Conservation (phyloP, 352 stramenopile genomes). For the Phytopythium litorale region DNA sequence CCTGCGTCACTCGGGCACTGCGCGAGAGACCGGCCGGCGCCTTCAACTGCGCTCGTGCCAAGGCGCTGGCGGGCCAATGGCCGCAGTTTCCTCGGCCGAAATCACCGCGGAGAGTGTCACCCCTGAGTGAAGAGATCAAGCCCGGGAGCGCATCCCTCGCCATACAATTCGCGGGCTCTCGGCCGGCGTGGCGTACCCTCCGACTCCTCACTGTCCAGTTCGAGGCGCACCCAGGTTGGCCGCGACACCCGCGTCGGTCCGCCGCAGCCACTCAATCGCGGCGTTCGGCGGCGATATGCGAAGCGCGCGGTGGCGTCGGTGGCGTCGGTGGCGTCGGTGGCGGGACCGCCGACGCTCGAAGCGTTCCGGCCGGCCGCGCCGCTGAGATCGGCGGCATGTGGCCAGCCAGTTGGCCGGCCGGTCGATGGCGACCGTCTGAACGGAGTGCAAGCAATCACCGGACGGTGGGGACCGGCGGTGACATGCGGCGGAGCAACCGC, state of each 20-base stretch:
- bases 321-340: neutral
- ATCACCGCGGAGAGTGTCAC: neutral
- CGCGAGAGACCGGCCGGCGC: slow-evolving; percentile 4
- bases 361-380: neutral
- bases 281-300: neutral
- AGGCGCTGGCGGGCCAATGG: neutral
- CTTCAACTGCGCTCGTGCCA: slow-evolving; percentile 7
- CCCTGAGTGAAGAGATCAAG: slow-evolving; percentile 3
- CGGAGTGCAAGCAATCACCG: neutral
- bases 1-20: neutral
- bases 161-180: neutral
- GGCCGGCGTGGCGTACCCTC: neutral
- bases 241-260: neutral
- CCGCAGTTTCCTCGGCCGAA: slow-evolving; percentile 3
- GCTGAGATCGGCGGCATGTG: neutral
- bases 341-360: neutral
- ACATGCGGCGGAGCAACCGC: neutral
- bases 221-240: neutral
- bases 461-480: neutral
- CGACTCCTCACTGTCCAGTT: neutral
- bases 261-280: neutral
- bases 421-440: neutral
- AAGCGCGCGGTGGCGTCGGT: neutral
- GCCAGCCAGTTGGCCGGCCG: neutral
- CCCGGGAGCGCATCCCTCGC: neutral